Evolutionary conservation across 805 yeast genomes (phyloP), one percentile per base, ranked within the genome.

Genomic region (Pichia eremophila): DNA sequence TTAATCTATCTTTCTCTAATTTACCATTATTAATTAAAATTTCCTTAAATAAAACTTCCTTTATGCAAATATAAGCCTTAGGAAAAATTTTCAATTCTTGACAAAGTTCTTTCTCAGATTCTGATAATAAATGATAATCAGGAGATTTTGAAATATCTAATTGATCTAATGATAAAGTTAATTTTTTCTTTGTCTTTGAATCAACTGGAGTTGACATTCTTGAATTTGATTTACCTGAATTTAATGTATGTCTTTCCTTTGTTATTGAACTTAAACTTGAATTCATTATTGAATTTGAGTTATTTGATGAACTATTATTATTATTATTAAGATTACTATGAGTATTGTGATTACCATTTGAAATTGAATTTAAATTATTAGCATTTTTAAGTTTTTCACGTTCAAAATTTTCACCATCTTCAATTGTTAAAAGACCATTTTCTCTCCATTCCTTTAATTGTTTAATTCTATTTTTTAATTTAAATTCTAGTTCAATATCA

Each of bases 401-500:
- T 61, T 93, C 99, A 62, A 79, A 93, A 62, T 81, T 85, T 34
- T 72, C 66, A 5, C 98, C 99, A 44, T 78, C 83, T 51, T 90
- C 96, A 40, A 87, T 56, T 0, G 87, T 79, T 4, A 89, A 84
- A 44, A 93, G 77, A 6, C 99, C 99, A 62, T 87, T 83, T 43
- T 81, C 75, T 53, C 99, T 77, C 88, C 96, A 95, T 60, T 84
- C 91, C 65, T 93, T 99, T 31, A 95, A 69, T 65, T 89, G 96
- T 45, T 83, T 85, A 43, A 93, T 89, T 52, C 95, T 77, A 36
- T 81, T 75, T 48, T 97, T 74, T 54, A 86, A 80, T 55, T 79
- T 81, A 45, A 87, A 73, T 65, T 93, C 99, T 12, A 79, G 78
- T 40, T 88, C 57, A 52, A 89, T 74, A 60, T 85, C 95, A 32